Percentiles rank a stretch among this genome's conserved stretches.
These are phyloP conservation scores for Alternaria triticimaculans DNA, from an alignment of 2,329 filamentous ascomycete genomes.

Conservation along the genomic window DNA sequence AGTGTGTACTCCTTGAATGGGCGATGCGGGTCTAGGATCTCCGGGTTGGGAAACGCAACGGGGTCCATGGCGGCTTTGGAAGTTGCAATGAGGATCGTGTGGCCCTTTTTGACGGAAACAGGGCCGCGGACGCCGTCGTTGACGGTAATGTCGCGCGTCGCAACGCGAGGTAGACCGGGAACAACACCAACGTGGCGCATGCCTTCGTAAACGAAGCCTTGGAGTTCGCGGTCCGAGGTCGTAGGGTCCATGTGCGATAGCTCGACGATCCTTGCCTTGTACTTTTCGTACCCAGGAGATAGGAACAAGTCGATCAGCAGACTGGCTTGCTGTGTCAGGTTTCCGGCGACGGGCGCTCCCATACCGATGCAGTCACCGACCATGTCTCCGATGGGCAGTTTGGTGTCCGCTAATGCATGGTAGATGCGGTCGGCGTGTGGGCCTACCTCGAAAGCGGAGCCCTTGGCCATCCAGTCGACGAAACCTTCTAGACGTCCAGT, in stretches of 20 bases:
- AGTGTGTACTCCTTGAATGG: conserved; percentile 41
- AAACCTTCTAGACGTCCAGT: conserved; percentile 61
- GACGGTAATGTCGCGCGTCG: conserved; percentile 55
- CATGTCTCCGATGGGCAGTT: conserved; percentile 57
- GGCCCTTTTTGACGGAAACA: conserved; percentile 52
- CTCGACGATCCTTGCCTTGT: conserved; percentile 60
- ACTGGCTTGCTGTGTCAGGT: conserved; percentile 61
- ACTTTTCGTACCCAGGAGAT: conserved; percentile 57
- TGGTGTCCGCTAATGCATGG: conserved; percentile 56
- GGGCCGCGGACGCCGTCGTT: conserved; percentile 58
- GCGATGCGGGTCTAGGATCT: conserved; percentile 48
- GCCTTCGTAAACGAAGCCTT: conserved; percentile 62
- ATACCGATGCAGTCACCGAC: conserved; percentile 60
- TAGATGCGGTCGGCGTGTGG: conserved; percentile 61
- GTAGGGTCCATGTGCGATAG: conserved; percentile 55
- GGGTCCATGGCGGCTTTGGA: conserved; percentile 49
- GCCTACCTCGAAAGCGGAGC: conserved; percentile 64
- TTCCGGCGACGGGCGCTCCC: conserved; percentile 58
- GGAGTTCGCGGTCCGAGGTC: conserved; percentile 64
- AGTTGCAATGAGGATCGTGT: conserved; percentile 49
- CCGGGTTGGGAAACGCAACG: conserved; percentile 39
- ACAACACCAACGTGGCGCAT: conserved; percentile 62
- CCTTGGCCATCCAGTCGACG: conserved; percentile 53
- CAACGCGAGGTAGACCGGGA: conserved; percentile 60
- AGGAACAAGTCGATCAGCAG: conserved; percentile 62